Evolutionary conservation across 352 stramenopile genomes (phyloP).

Genomic region (Achlya hypogyna): DNA sequence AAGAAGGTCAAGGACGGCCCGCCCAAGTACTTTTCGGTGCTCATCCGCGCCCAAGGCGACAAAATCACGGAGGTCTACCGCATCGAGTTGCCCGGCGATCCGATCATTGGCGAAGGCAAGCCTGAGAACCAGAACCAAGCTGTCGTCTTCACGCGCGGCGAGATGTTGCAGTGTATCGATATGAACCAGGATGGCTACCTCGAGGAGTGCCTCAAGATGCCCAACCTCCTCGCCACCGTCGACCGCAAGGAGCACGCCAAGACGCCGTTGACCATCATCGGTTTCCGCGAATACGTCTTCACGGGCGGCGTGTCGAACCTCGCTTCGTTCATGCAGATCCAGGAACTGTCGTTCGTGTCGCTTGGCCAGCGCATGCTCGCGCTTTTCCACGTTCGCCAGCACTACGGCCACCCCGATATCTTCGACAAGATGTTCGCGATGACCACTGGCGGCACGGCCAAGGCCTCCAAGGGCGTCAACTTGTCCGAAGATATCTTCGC

Average conservation of each 20-base stretch:
- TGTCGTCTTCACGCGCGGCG: conserved; percentile 78
- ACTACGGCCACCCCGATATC: conserved; percentile 85
- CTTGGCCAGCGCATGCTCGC: conserved; percentile 75
- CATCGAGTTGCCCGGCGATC: conserved; percentile 72
- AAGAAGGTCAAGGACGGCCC: conserved; percentile 84
- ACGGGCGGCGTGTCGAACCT: conserved; percentile 75
- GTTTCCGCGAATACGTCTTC: conserved; percentile 81
- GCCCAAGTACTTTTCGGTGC: conserved; percentile 75
- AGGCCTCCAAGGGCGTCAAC: conserved; percentile 76
- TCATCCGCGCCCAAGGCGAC: conserved; percentile 60
- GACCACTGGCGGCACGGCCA: conserved; percentile 65
- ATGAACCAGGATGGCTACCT: conserved; percentile 86
- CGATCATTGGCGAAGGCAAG: conserved; percentile 83
- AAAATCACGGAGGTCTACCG: conserved; percentile 77
- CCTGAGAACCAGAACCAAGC: conserved; percentile 86
- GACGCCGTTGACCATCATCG: conserved; percentile 69
- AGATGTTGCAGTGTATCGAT: conserved; percentile 85
- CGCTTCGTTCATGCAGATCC: conserved; percentile 80
- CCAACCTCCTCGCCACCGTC: conserved; percentile 73
- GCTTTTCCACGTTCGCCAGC: conserved; percentile 62
- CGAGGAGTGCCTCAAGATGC: conserved; percentile 74
- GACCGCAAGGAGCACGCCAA: conserved; percentile 50
- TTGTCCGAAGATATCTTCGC: conserved; percentile 86
- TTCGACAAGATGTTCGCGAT: conserved; percentile 83
- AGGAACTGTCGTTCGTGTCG: conserved; percentile 78